Evolutionary conservation across 2,329 filamentous ascomycete species (phyloP).

Genomic region (Ophiostoma ulmi): DNA sequence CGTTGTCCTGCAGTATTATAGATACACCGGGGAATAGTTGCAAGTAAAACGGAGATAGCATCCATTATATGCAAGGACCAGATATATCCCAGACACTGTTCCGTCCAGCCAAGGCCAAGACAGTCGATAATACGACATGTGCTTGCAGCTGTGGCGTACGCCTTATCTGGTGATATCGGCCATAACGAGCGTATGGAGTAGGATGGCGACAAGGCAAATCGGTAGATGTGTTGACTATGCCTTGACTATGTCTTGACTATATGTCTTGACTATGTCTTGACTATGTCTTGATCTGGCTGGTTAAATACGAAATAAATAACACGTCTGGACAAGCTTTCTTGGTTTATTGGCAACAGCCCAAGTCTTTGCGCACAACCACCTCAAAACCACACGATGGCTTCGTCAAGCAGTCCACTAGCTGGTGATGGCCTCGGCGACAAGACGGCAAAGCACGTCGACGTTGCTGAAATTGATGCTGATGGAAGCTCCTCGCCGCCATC

Average conservation of each 20-base stretch:
- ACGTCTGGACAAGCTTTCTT: conserved; percentile 2
- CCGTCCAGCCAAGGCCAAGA: background rate
- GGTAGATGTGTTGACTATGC: background rate
- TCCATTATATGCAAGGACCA: background rate
- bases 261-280: background rate
- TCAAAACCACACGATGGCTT: background rate
- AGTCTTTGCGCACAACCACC: background rate
- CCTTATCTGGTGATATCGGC: background rate
- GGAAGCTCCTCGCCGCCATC: background rate
- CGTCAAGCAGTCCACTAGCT: background rate
- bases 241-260: background rate
- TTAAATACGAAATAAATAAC: background rate
- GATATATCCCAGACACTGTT: too few species aligned
- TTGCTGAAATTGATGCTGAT: background rate
- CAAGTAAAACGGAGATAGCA: background rate
- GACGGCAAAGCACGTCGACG: background rate
- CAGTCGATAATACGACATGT: background rate
- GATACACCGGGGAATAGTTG: background rate
- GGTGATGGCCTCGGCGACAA: background rate
- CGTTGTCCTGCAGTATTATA: background rate
- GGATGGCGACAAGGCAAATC: conserved; percentile 16
- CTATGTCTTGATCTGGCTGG: background rate
- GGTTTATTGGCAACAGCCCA: background rate
- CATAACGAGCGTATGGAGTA: conserved; percentile 15
- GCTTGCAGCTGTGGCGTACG: background rate